Percentiles rank a stretch among this genome's conserved stretches.
Conservation (phyloP, 202 grass and related monocot genomes). For the Elaeis oleifera region DNA sequence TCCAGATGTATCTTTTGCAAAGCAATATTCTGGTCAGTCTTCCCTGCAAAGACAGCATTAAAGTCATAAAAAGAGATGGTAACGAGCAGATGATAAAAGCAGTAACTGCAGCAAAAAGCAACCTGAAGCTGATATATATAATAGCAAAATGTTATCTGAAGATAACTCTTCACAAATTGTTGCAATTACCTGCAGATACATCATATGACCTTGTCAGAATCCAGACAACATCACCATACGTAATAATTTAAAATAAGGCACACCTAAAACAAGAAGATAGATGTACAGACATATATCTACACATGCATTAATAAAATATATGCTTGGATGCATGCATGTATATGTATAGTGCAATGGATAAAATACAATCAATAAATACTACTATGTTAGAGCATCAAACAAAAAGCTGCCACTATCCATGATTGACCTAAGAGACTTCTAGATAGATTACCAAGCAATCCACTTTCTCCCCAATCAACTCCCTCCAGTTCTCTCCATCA, state of each 20-base stretch:
- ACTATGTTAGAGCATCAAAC: no score
- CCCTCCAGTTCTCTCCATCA: no score
- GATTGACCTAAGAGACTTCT: no score
- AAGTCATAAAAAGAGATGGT: constrained; percentile 20
- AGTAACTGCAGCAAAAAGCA: constrained; percentile 18
- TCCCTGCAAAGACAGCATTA: constrained; percentile 32
- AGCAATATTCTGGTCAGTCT: constrained; percentile 37
- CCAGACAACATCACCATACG: constrained; percentile 8
- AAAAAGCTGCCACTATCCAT: no score
- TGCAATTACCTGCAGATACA: constrained; percentile 63
- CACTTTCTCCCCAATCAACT: no score
- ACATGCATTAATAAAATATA: neutral
- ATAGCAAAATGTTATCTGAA: constrained; percentile 72
- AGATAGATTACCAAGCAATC: no score
- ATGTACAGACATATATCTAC: neutral
- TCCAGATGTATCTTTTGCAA: constrained; percentile 44
- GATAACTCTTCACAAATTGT: constrained; percentile 77
- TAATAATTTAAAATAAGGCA: neutral
- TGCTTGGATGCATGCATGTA: neutral
- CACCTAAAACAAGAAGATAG: neutral
- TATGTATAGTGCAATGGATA: no score
- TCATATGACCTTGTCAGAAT: constrained; percentile 4
- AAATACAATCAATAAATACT: no score
- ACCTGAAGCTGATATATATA: constrained; percentile 98
- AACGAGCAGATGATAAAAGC: constrained; percentile 17